Percentiles rank a stretch among this genome's conserved stretches.
Conservation (phyloP, 2,329 filamentous ascomycete genomes). For the Ophiostoma sp. region DNA sequence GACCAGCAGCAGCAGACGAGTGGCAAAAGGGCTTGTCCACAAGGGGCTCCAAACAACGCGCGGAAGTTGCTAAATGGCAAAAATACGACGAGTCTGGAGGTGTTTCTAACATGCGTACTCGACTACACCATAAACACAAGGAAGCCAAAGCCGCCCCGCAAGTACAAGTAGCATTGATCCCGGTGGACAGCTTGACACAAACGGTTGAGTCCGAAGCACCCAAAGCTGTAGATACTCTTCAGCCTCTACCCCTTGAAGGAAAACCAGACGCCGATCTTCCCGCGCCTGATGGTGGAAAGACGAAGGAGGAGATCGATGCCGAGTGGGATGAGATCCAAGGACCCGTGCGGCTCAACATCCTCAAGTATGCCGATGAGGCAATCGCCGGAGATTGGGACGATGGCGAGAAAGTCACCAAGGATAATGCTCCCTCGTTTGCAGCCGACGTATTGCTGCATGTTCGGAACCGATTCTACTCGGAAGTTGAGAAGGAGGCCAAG, state of each 20-base stretch:
- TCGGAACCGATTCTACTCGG: constrained; percentile 59
- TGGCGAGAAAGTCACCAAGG: constrained; percentile 57
- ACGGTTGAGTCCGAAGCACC: not conserved
- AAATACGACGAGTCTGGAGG: constrained; percentile 57
- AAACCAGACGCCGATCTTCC: not conserved
- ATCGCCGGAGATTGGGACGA: constrained; percentile 61
- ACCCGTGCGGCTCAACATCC: constrained; percentile 60
- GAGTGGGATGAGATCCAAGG: constrained; percentile 68
- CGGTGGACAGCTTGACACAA: not conserved
- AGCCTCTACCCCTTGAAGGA: not conserved
- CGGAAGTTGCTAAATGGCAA: constrained; percentile 65
- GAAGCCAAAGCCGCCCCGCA: not conserved
- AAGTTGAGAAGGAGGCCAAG: constrained; percentile 49
- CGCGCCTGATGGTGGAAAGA: not conserved
- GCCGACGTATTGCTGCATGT: constrained; percentile 64
- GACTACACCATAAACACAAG: not conserved
- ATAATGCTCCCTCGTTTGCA: constrained; percentile 63
- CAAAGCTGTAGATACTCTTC: not conserved
- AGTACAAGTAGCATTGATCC: not conserved
- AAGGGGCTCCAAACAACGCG: constrained; percentile 55
- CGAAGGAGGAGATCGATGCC: constrained; percentile 38
- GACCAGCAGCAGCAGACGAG: constrained; percentile 64
- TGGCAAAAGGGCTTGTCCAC: constrained; percentile 71
- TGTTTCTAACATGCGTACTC: constrained; percentile 38
- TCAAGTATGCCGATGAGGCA: constrained; percentile 62